A percentile compares a stretch with the other conserved stretches of the same genome.
Conservation (phyloP, 129 eudicot genomes). For the Arctium lappa region DNA sequence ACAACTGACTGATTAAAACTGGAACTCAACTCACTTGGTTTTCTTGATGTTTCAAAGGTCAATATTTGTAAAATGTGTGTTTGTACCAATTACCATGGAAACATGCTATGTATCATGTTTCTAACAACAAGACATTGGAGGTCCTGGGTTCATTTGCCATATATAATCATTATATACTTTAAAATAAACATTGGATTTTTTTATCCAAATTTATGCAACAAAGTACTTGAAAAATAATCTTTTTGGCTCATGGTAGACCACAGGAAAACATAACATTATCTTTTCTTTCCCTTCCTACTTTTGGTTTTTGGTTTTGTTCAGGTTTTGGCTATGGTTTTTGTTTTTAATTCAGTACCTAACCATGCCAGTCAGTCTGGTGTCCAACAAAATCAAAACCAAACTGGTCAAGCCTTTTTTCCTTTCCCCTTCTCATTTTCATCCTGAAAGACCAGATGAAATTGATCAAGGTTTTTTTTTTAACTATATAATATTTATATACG, state of each 20-base stretch:
- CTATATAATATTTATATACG: too few relatives aligned
- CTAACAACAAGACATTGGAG: not conserved
- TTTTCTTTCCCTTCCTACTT: too few relatives aligned
- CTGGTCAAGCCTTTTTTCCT: not conserved
- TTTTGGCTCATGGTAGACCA: too few relatives aligned
- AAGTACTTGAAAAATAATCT: not conserved
- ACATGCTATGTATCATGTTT: not conserved
- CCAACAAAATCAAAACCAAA: not conserved
- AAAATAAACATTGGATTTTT: not conserved
- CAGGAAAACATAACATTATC: too few relatives aligned
- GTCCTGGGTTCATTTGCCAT: not conserved
- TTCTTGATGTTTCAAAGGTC: not conserved
- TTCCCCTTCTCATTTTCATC: too few relatives aligned
- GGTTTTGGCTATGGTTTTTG: not conserved
- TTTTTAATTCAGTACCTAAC: not conserved
- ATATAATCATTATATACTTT: not conserved
- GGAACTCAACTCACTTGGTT: not conserved
- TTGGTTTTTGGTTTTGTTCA: too few relatives aligned
- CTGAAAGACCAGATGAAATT: too few relatives aligned
- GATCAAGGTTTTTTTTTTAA: too few relatives aligned
- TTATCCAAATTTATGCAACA: not conserved
- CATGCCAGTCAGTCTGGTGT: not conserved
- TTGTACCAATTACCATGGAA: not conserved
- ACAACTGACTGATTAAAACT: too few relatives aligned
- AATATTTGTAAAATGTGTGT: not conserved